A percentile compares a stretch with the other conserved stretches of the same genome.
phyloP scores from a whole-genome alignment of 1,284 basidiomycete genomes.

The Heterobasidion parviporum region DNA sequence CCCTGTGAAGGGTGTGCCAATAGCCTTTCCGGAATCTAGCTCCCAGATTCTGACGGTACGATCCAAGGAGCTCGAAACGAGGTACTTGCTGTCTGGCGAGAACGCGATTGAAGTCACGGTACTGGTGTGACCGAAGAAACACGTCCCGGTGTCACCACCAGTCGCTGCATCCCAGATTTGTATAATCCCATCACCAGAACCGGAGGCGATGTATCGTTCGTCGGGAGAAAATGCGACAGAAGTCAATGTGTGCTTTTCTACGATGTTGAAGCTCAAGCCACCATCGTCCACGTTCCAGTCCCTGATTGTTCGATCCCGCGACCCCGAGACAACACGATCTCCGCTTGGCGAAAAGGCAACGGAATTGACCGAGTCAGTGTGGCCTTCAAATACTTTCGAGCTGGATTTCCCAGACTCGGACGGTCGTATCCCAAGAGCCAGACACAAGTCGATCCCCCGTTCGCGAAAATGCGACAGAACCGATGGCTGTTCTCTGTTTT shows the following conservation, averaged over 20 bases:
- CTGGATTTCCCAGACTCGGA: no score
- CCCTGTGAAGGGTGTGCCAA: not conserved
- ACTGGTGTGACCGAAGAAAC: constrained; percentile 1
- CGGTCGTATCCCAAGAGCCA: no score
- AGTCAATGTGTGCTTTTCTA: not conserved
- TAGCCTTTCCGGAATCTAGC: not conserved
- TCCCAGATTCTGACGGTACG: constrained; percentile 7
- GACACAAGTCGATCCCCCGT: no score
- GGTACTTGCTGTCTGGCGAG: constrained; percentile 3
- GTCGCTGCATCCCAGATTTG: constrained; percentile 5
- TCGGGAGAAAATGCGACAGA: not conserved
- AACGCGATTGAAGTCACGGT: constrained; percentile 1
- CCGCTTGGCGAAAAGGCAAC: constrained; percentile 21
- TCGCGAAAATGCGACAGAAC: no score
- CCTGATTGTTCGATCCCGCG: constrained; percentile 21
- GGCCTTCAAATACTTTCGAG: no score
- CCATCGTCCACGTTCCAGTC: constrained; percentile 14
- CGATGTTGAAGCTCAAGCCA: not conserved
- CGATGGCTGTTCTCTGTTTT: no score
- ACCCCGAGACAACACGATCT: constrained; percentile 18
- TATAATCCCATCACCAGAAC: constrained; percentile 1
- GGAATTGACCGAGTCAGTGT: constrained; percentile 1
- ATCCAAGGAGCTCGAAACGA: constrained; percentile 5
- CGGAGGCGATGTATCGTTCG: constrained; percentile 1
- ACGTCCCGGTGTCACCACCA: not conserved